These are phyloP conservation scores for Gastrodia elata DNA, from an alignment of 106 monocot species.

Conservation along the genomic window DNA sequence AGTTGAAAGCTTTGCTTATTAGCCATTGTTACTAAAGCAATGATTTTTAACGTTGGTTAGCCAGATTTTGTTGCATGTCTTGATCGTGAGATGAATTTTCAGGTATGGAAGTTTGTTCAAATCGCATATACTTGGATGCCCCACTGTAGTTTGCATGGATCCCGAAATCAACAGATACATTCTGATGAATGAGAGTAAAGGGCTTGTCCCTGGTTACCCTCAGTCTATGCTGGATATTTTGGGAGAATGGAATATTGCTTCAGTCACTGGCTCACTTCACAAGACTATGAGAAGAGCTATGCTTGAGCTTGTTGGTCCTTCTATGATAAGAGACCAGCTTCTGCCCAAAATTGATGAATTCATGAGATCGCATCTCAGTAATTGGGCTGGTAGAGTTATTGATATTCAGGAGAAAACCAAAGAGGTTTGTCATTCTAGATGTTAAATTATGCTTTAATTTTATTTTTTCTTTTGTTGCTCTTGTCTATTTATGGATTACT, in stretches of 20 bases:
- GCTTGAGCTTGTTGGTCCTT: constrained; percentile 55
- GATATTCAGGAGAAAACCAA: constrained; percentile 88
- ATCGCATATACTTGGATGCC: constrained; percentile 85
- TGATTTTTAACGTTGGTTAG: background rate
- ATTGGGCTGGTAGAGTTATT: constrained; percentile 36
- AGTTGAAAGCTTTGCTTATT: background rate
- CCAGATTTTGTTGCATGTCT: background rate
- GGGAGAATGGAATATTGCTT: constrained; percentile 75
- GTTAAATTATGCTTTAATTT: no score
- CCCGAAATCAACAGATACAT: constrained; percentile 80
- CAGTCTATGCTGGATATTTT: constrained; percentile 87
- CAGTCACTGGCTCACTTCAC: constrained; percentile 77
- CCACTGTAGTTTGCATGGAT: constrained; percentile 92
- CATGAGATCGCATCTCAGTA: constrained; percentile 56
- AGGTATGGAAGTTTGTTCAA: constrained; percentile 89
- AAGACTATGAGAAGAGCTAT: constrained; percentile 67
- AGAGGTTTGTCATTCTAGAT: constrained; percentile 41
- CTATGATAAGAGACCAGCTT: constrained; percentile 54
- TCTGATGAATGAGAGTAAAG: constrained; percentile 77
- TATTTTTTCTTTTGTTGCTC: no score
- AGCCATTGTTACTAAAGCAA: background rate
- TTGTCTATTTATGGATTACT: background rate
- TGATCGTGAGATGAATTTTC: background rate
- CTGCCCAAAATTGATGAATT: constrained; percentile 76
- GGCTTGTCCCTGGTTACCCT: constrained; percentile 88